A percentile compares a stretch with the other conserved stretches of the same genome.
Evolutionary conservation across 2,329 filamentous ascomycete species (phyloP).

Genomic region (Fusarium incarnatum): DNA sequence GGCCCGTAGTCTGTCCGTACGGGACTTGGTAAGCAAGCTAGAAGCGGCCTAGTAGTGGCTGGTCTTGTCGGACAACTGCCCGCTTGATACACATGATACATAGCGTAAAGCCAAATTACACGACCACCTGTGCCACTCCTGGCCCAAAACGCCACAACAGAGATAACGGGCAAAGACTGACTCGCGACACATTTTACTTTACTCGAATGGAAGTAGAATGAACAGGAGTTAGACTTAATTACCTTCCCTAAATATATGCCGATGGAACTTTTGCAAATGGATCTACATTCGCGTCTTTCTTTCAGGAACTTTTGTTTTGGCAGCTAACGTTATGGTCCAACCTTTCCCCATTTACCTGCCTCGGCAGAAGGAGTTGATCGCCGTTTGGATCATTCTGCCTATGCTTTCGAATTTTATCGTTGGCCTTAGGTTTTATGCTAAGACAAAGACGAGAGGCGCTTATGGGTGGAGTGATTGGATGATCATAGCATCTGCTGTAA

Average conservation of each 20-base stretch:
- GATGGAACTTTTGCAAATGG: slow-evolving; percentile 17
- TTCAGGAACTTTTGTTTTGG: slow-evolving; percentile 1
- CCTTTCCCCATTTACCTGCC: slow-evolving; percentile 13
- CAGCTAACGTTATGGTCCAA: not conserved
- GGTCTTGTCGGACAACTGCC: not conserved
- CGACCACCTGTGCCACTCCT: not conserved
- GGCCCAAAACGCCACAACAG: not conserved
- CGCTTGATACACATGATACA: not conserved
- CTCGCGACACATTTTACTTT: not conserved
- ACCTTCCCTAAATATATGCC: slow-evolving; percentile 1
- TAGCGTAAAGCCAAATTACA: not conserved
- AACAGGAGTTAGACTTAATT: not conserved
- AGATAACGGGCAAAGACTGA: slow-evolving; percentile 1
- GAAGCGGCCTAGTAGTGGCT: not conserved
- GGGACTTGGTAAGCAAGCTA: not conserved
- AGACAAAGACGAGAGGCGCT: slow-evolving; percentile 5
- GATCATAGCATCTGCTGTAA: slow-evolving; percentile 4
- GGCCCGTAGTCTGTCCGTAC: not conserved
- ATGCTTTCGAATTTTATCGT: not conserved
- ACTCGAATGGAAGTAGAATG: not conserved
- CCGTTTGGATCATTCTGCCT: not conserved
- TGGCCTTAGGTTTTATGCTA: slow-evolving; percentile 14
- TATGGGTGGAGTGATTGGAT: slow-evolving; percentile 26
- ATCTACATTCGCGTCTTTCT: slow-evolving; percentile 3
- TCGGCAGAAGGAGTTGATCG: slow-evolving; percentile 7